A percentile compares a stretch with the other conserved stretches of the same genome.
phyloP scores from a whole-genome alignment of 805 yeast genomes.

The Jamesozyma piceae region DNA sequence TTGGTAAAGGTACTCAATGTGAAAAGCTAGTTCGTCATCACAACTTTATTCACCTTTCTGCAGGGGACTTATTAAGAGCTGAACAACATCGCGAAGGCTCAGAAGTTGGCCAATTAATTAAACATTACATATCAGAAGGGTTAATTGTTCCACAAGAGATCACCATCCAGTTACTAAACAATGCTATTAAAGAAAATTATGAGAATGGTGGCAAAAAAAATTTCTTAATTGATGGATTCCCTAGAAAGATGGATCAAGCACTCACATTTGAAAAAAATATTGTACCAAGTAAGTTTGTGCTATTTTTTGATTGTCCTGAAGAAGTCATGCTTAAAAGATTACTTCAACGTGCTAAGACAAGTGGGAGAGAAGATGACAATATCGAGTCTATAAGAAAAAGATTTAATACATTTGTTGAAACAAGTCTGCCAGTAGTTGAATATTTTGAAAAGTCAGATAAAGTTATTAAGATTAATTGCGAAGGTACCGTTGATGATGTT shows the following conservation, averaged over 20 bases:
- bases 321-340: constrained; percentile 74
- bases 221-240: constrained; percentile 91
- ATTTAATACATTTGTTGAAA: constrained; percentile 74
- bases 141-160: constrained; percentile 86
- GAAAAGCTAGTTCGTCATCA: constrained; percentile 70
- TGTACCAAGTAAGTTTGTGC: constrained; percentile 60
- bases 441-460: constrained; percentile 62
- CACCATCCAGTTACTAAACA: constrained; percentile 72
- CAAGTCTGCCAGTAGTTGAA: constrained; percentile 90
- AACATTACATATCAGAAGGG: constrained; percentile 77
- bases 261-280: constrained; percentile 75
- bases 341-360: constrained; percentile 84
- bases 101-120: constrained; percentile 76
- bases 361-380: constrained; percentile 91
- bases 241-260: constrained; percentile 98
- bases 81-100: constrained; percentile 82
- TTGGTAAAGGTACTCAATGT: constrained; percentile 97
- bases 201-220: constrained; percentile 40
- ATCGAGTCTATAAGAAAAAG: constrained; percentile 84
- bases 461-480: constrained; percentile 73
- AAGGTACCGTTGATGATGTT: constrained; percentile 72
- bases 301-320: constrained; percentile 78
- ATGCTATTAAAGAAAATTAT: constrained; percentile 57
- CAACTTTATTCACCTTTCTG: constrained; percentile 80
- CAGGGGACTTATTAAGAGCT: constrained; percentile 92